phyloP scores from a whole-genome alignment of 2,329 filamentous ascomycete genomes.

The Colletotrichum chlorophyti region DNA sequence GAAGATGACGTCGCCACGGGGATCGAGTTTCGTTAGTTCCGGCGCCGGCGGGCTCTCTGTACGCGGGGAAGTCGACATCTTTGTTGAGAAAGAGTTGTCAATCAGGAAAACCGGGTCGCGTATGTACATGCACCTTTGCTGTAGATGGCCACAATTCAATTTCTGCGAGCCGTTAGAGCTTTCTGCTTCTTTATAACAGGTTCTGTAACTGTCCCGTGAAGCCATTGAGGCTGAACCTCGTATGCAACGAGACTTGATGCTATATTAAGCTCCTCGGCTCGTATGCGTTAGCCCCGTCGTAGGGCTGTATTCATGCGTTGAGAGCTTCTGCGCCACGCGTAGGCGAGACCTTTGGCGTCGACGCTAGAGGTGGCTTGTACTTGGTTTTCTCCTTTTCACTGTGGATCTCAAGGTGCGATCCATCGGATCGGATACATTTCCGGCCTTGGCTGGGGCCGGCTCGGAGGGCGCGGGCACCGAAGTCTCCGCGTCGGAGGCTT shows the following conservation, averaged over 20 bases:
- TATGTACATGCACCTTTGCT: no score
- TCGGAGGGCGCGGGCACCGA: conserved; percentile 18
- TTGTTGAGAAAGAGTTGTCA: no score
- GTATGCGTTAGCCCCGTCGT: conserved; percentile 11
- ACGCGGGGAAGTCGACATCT: no score
- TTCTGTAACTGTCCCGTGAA: not conserved
- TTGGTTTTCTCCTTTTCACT: not conserved
- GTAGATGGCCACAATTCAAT: no score
- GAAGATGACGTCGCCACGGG: conserved; percentile 15
- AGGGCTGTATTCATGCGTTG: conserved; percentile 5
- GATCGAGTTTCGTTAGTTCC: conserved; percentile 11
- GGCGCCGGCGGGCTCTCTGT: not conserved
- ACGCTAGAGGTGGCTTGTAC: not conserved
- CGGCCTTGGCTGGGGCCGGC: not conserved
- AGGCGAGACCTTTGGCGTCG: conserved; percentile 2
- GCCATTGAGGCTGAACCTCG: conserved; percentile 7
- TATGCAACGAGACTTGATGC: conserved; percentile 1
- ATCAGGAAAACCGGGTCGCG: no score
- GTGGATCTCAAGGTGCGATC: not conserved
- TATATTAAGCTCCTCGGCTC: conserved; percentile 6
- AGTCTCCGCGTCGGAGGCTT: not conserved
- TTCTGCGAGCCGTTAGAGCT: not conserved
- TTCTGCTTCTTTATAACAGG: not conserved
- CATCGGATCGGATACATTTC: not conserved
- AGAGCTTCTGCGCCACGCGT: conserved; percentile 20